Evolutionary conservation across 257 asterid species (phyloP), one percentile per base, ranked within the genome.

Genomic region (Leptodermis oblonga): DNA sequence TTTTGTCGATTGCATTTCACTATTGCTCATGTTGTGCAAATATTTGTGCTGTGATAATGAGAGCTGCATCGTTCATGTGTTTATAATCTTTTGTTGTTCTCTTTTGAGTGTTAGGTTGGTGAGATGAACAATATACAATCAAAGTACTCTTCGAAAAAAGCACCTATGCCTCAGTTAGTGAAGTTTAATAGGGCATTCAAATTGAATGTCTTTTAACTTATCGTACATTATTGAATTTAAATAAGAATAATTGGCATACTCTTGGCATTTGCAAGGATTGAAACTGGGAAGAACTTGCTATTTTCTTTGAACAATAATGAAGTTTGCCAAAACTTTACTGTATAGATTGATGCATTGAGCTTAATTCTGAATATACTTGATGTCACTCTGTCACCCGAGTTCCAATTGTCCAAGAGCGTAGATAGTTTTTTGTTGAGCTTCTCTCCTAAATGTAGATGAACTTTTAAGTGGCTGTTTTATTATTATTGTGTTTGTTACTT

Each of bases 111-210:
- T 48, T 46, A 68, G 72, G 46, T 23, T 68, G 72, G 63, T 52
- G 46, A 23, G 5, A 45, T 9, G 68, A 73, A 68, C 73, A 82
- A 74, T 74, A 81, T 76, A 72, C 62, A 25, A 59, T 37, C 72
- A 1, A 73, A 64, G 64, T 83, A 82, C 67, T 80, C 76, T 65
- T 68, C 81, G 7, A 88, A 82, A 69, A 83, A 84, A 74, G 67
- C 78, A 46, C 17, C 80, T 26, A 71, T 62, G 64, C 91, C 87
- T 73, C 88, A 76, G 62, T 25, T 91, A 74, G 81, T 91, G 81
- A 81, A 73, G 78, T 53, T 86, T 80, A 65, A 87, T 64, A 75
- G 62, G 72, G 94, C 88, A 67, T 77, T 81, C 77, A 88, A 87
- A 86, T 62, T 87, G 95, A 70, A 11, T 26, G 62, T 41, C 62